Evolutionary conservation across 2,329 filamentous ascomycete genomes (phyloP).

Genomic region (Colletotrichum melonis): DNA sequence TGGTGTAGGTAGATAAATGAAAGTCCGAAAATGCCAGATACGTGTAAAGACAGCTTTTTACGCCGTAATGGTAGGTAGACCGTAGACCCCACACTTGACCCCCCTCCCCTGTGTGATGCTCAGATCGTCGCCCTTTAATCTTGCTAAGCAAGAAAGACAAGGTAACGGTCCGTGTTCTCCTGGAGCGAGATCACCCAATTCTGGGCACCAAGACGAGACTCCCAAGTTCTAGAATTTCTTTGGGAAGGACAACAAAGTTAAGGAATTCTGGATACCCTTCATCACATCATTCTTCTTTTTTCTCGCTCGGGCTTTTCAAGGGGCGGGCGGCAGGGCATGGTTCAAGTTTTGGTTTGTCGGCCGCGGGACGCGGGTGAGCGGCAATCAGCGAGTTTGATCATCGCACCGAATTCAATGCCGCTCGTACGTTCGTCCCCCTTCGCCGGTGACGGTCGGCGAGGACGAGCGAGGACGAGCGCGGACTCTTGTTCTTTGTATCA

Average conservation of each 20-base stretch:
- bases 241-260: not conserved
- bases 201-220: not conserved
- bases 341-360: not conserved
- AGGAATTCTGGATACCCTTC: not conserved
- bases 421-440: conserved; percentile 3
- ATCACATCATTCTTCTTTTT: not conserved
- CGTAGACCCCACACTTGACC: not conserved
- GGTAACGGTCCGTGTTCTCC: not conserved
- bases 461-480: not conserved
- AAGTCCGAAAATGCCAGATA: not conserved
- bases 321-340: not conserved
- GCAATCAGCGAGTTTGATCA: conserved; percentile 12
- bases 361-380: not conserved
- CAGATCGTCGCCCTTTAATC: conserved; percentile 7
- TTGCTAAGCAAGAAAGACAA: not conserved
- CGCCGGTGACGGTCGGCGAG: not conserved
- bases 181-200: not conserved
- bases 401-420: not conserved
- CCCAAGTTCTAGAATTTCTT: not conserved
- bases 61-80: not conserved
- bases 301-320: not conserved
- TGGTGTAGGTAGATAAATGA: not conserved
- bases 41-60: not conserved
- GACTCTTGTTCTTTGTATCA: too few relatives aligned
- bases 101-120: conserved; percentile 8